Evolutionary conservation across 305 asterid genomes (phyloP), one percentile per base, ranked within the genome.

Genomic region (Solanum hybrid): DNA sequence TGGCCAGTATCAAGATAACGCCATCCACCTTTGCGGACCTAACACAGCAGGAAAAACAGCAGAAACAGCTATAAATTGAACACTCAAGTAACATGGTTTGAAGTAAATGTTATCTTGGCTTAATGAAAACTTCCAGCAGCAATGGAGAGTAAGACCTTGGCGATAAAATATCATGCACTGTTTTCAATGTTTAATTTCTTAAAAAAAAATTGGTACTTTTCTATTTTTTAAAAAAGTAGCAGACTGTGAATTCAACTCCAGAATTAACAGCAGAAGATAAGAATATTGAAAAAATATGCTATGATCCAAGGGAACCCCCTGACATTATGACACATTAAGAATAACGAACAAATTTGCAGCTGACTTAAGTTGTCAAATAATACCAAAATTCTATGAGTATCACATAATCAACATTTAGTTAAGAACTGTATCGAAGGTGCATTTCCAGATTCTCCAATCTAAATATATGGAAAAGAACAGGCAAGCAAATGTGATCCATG

Each of bases 1-100:
- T 98, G 99, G 66, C 99, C 99, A 89, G 99, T 98, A 92, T 98
- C 99, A 87, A 97, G 89, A 92, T 97, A 97, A 91, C 99, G 99
- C 99, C 99, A 97, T 84, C 99, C 99, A 87, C 99, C 99, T 92
- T 93, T 96, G 69, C 99, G 96, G 73, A 93, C 98, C 99, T 98
- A 93, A 90, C 79, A 91, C 32, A 88, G 87, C 78, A 91, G 75
- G 87, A 89, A 89, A 81, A 82, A 93, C 40, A 87, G 60, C 81
- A 86, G 84, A 76, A 73, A 90, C 40, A 32, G 40, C 45, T 51
- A 84, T 84, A 10, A 84, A 51, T 84, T 84, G 87, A 84, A 51
- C 31, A 84, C 12, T n/a, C 22, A 45, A 80, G 45, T 66, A 29
- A 71, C 51, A 51, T 32, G 42, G 31, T 19, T 51, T 51, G 87